Percentiles rank a stretch among this genome's conserved stretches.
phyloP scores from a whole-genome alignment of 768 basidiomycete genomes.

The Suillus brevipes region DNA sequence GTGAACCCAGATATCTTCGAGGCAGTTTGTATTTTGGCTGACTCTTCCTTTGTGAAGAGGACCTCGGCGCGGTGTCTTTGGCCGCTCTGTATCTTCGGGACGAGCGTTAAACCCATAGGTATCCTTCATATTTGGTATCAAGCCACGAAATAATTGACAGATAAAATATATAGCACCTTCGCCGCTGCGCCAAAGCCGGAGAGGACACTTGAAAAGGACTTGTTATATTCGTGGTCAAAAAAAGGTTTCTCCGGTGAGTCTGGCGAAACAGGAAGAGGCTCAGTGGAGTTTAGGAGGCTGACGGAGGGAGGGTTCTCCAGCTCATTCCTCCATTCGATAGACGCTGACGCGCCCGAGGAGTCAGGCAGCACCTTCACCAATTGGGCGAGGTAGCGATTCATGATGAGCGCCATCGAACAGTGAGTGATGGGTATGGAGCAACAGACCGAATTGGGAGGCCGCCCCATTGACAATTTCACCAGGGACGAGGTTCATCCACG shows the following conservation, averaged over 20 bases:
- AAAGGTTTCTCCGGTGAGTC: not conserved
- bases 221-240: not conserved
- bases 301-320: not conserved
- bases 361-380: not conserved
- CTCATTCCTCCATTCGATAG: not conserved
- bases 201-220: not conserved
- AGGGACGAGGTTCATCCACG: not conserved
- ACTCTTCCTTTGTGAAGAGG: not conserved
- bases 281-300: not conserved
- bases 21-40: not conserved
- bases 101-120: not conserved
- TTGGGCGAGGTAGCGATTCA: not conserved
- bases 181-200: not conserved
- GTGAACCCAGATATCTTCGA: not conserved
- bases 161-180: not conserved
- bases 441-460: not conserved
- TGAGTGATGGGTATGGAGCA: not conserved
- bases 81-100: not conserved
- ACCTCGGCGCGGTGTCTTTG: not conserved
- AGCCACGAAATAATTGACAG: not conserved
- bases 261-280: not conserved
- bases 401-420: not conserved
- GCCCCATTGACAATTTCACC: not conserved
- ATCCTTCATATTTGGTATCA: not conserved
- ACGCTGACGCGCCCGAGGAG: not conserved